Percentiles rank a stretch among this genome's conserved stretches.
Conservation (phyloP, 2,329 filamentous ascomycete species). For the Gaeumannomyces tritici region DNA sequence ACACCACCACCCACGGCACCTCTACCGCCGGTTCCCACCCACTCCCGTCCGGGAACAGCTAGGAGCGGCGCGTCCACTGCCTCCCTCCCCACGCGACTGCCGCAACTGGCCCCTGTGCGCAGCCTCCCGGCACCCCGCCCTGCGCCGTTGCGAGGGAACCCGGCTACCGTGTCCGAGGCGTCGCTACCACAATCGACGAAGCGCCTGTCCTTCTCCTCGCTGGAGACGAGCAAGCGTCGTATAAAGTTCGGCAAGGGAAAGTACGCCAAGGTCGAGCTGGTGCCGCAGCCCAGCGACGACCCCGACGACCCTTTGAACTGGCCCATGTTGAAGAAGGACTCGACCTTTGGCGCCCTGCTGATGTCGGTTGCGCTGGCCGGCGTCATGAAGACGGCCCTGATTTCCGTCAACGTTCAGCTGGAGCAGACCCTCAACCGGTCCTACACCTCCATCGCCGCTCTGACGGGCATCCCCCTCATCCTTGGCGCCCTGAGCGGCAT, state of each 20-base stretch:
- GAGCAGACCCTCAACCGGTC: slow-evolving; percentile 31
- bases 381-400: slow-evolving; percentile 44
- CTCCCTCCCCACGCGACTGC: not conserved
- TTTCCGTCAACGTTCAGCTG: slow-evolving; percentile 36
- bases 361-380: slow-evolving; percentile 34
- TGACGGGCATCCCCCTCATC: slow-evolving; percentile 44
- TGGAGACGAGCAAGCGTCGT: slow-evolving; percentile 20
- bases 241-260: slow-evolving; percentile 39
- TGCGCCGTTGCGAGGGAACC: slow-evolving; percentile 5
- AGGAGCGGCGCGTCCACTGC: not conserved
- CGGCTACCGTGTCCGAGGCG: slow-evolving; percentile 3
- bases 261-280: slow-evolving; percentile 31
- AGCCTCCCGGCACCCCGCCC: not conserved
- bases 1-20: slow-evolving; percentile 5
- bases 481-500: slow-evolving; percentile 36
- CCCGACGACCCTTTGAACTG: slow-evolving; percentile 49
- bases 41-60: not conserved
- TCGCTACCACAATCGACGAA: slow-evolving; percentile 22
- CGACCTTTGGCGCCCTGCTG: slow-evolving; percentile 37
- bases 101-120: not conserved
- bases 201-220: slow-evolving; percentile 23
- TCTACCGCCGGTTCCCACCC: not conserved
- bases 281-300: slow-evolving; percentile 46
- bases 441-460: slow-evolving; percentile 35
- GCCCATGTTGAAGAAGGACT: slow-evolving; percentile 43